Conservation (phyloP, 352 stramenopile genomes). For the Pythium phragmiticola region DNA sequence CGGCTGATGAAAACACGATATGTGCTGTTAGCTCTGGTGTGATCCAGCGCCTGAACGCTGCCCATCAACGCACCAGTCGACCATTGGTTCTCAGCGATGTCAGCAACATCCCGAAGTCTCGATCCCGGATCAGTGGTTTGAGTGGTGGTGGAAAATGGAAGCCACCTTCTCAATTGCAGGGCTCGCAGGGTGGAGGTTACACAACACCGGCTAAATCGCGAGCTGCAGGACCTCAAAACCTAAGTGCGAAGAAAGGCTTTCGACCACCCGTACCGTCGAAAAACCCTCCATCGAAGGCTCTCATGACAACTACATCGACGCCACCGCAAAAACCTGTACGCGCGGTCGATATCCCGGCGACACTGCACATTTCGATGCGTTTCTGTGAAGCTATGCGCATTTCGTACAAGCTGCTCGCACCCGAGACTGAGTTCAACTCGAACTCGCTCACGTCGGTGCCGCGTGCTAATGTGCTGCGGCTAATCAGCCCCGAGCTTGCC, state of each 20-base stretch:
- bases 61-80: conserved; percentile 1
- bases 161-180: neutral
- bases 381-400: conserved; percentile 50
- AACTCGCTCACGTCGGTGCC: neutral
- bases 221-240: conserved; percentile 14
- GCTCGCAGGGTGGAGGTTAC: conserved; percentile 13
- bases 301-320: conserved; percentile 8
- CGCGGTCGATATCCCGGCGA: neutral
- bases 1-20: neutral
- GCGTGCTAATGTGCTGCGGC: neutral
- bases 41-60: conserved; percentile 13
- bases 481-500: conserved; percentile 4
- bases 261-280: conserved; percentile 44
- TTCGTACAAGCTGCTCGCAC: conserved; percentile 32
- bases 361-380: conserved; percentile 14
- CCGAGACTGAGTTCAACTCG: conserved; percentile 2
- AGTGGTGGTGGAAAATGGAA: conserved; percentile 3
- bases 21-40: conserved; percentile 12
- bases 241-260: conserved; percentile 37
- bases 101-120: conserved; percentile 4
- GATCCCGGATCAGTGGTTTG: neutral
- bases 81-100: conserved; percentile 13
- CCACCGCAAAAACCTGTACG: conserved; percentile 27
- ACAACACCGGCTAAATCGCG: conserved; percentile 13
- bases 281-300: conserved; percentile 14